Evolutionary conservation across 2,329 filamentous ascomycete species (phyloP).

Genomic region (Paecilomyces variotii): DNA sequence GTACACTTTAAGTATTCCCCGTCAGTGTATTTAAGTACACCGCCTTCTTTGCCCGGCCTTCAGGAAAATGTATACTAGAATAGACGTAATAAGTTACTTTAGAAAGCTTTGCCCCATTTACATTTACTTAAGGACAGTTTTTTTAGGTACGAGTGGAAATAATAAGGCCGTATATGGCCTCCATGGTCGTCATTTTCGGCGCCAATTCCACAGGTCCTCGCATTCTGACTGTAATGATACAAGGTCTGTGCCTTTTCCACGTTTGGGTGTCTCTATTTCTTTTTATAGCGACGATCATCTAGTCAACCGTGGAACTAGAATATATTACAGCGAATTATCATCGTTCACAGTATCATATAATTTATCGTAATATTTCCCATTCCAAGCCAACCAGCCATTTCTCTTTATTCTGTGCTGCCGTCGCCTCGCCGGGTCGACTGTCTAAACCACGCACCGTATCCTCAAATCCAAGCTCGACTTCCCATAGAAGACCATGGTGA

Average conservation of each 20-base stretch:
- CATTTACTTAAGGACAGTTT: too few species aligned
- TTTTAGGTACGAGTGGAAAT: too few species aligned
- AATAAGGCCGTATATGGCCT: too few species aligned
- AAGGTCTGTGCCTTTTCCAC: neutral
- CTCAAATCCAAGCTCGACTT: conserved; percentile 19
- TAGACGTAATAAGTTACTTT: too few species aligned
- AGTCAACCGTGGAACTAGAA: neutral
- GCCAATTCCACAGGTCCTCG: too few species aligned
- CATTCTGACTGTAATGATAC: neutral
- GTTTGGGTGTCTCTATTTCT: neutral
- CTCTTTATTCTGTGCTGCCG: conserved; percentile 2
- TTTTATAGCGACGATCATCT: neutral
- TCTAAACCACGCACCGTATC: neutral
- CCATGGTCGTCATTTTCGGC: too few species aligned
- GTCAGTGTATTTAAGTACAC: too few species aligned
- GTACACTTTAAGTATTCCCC: too few species aligned
- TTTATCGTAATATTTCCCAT: conserved; percentile 25
- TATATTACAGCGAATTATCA: neutral
- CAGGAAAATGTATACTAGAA: too few species aligned
- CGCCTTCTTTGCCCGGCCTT: too few species aligned
- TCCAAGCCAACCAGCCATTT: conserved; percentile 32
- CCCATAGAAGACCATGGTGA: conserved; percentile 26
- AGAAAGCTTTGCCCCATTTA: too few species aligned
- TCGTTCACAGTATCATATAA: neutral
- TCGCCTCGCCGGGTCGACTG: neutral